Conservation (phyloP, 2,329 filamentous ascomycete species). For the Kalaharituber pfeilii region DNA sequence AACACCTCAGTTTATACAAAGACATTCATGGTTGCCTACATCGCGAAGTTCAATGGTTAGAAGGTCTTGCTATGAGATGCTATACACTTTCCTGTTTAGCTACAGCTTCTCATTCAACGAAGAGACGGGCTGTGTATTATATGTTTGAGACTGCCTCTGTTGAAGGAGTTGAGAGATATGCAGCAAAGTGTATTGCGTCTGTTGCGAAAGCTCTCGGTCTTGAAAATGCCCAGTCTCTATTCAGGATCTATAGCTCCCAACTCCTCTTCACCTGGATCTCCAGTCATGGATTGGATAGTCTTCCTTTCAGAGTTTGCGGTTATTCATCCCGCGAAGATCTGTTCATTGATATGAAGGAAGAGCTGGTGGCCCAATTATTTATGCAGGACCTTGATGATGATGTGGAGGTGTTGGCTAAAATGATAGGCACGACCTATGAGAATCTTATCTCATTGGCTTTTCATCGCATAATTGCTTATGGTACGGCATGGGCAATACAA, state of each 20-base stretch:
- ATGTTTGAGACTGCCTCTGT: constrained; percentile 79
- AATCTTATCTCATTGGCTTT: constrained; percentile 53
- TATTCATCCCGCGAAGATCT: constrained; percentile 54
- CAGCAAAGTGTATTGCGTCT: constrained; percentile 48
- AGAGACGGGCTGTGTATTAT: constrained; percentile 76
- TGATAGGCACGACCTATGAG: constrained; percentile 37
- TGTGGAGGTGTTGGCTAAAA: constrained; percentile 41
- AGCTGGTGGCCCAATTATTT: constrained; percentile 48
- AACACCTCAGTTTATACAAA: constrained; percentile 68
- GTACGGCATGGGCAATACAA: constrained; percentile 57
- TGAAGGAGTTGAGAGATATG: constrained; percentile 46
- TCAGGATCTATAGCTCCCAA: constrained; percentile 71
- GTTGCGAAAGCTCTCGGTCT: constrained; percentile 52
- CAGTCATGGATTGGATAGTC: constrained; percentile 43
- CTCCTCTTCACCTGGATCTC: constrained; percentile 83
- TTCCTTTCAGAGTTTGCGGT: constrained; percentile 74
- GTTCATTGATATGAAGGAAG: constrained; percentile 51
- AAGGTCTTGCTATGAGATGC: constrained; percentile 73
- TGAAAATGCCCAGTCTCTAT: constrained; percentile 50
- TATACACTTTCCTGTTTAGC: constrained; percentile 60
- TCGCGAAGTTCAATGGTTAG: constrained; percentile 47
- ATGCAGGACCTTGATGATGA: constrained; percentile 60
- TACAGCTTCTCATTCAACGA: constrained; percentile 66
- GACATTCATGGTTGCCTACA: constrained; percentile 72
- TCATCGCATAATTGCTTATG: constrained; percentile 63